These are phyloP conservation scores for Epichloe sp. DNA, from an alignment of 2,329 filamentous ascomycete genomes.

Conservation along the genomic window DNA sequence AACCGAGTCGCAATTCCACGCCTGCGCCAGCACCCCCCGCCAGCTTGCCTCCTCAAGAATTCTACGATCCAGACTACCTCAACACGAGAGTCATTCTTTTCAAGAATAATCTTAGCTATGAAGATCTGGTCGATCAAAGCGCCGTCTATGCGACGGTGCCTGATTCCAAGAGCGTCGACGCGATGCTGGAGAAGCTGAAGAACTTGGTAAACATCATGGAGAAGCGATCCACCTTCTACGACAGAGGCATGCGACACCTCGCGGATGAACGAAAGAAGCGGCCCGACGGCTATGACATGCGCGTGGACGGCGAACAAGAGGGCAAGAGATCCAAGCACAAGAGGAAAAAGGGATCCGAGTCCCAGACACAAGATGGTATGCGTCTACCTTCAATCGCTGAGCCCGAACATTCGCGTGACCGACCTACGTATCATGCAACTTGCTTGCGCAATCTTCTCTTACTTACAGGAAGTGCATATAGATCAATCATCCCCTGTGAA, in stretches of 20 bases:
- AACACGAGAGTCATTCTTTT: conserved; percentile 47
- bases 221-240: conserved; percentile 52
- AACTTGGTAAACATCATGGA: conserved; percentile 54
- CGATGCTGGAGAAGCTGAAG: conserved; percentile 50
- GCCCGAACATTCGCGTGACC: not conserved
- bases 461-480: conserved; percentile 12
- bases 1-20: conserved; percentile 68
- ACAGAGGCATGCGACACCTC: conserved; percentile 60
- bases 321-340: conserved; percentile 55
- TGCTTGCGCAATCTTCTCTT: not conserved
- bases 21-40: conserved; percentile 36
- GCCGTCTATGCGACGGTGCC: conserved; percentile 45
- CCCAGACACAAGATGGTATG: conserved; percentile 22
- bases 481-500: conserved; percentile 41
- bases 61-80: conserved; percentile 51
- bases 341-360: conserved; percentile 62
- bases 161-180: conserved; percentile 49
- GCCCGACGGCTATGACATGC: conserved; percentile 39
- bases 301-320: conserved; percentile 34
- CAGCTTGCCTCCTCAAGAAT: conserved; percentile 40
- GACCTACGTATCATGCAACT: not conserved
- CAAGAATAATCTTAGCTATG: conserved; percentile 44
- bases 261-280: conserved; percentile 51
- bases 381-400: not conserved
- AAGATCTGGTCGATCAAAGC: conserved; percentile 55